A percentile compares a stretch with the other conserved stretches of the same genome.
phyloP scores from a whole-genome alignment of 148 eudicot species.

The Diospyros kaki region DNA sequence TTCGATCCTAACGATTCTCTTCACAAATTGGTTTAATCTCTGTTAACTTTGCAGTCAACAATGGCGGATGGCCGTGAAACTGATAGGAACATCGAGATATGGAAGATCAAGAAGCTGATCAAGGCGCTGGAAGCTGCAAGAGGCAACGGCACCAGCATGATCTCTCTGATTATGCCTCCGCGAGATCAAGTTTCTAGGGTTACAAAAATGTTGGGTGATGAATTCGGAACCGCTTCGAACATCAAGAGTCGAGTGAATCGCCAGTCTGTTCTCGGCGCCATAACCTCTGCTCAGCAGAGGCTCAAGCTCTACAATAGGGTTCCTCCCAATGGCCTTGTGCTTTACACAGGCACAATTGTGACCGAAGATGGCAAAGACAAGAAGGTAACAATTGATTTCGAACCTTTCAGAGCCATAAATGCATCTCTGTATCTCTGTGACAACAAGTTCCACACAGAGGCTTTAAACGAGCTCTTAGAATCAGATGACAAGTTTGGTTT shows the following conservation, averaged over 20 bases:
- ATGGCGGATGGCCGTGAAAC: slow-evolving; percentile 18
- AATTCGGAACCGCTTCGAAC: slow-evolving; percentile 22
- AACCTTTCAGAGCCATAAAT: slow-evolving; percentile 21
- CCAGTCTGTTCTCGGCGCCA: slow-evolving; percentile 22
- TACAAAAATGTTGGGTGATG: slow-evolving; percentile 21
- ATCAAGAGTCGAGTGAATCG: slow-evolving; percentile 20
- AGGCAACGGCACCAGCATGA: slow-evolving; percentile 24
- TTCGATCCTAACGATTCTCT: no score
- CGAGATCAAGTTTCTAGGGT: slow-evolving; percentile 19
- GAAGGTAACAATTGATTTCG: slow-evolving; percentile 22
- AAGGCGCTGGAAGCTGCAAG: slow-evolving; percentile 21
- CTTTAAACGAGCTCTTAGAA: slow-evolving; percentile 21
- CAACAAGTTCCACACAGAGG: slow-evolving; percentile 22
- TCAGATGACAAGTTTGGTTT: slow-evolving; percentile 24
- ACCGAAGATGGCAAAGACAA: slow-evolving; percentile 23
- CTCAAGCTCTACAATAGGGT: slow-evolving; percentile 25
- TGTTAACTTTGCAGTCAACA: background rate
- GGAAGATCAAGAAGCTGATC: slow-evolving; percentile 20
- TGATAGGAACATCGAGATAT: slow-evolving; percentile 21
- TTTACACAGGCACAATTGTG: slow-evolving; percentile 21
- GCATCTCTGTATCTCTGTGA: slow-evolving; percentile 22
- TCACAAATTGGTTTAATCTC: no score
- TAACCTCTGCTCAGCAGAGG: slow-evolving; percentile 24
- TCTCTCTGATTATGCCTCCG: slow-evolving; percentile 23
- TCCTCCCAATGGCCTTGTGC: slow-evolving; percentile 22